These are phyloP conservation scores for Amylostereum areolatum DNA, from an alignment of 1,284 basidiomycete species.

Conservation along the genomic window DNA sequence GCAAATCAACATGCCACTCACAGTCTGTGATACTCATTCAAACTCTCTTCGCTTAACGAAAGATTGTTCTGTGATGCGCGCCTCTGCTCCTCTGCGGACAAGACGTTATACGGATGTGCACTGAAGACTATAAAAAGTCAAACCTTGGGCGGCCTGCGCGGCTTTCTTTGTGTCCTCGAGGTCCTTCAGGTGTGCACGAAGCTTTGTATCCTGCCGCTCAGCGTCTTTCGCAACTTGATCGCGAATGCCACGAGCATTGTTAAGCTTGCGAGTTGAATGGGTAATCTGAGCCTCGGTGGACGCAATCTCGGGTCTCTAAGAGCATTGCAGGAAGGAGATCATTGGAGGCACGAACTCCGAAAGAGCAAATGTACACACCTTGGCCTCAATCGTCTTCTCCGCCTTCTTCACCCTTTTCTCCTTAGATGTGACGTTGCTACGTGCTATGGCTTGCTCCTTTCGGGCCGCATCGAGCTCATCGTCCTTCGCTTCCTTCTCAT, in stretches of 20 bases:
- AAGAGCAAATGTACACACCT: conserved; percentile 38
- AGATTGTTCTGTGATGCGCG: conserved; percentile 70
- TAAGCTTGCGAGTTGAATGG: conserved; percentile 75
- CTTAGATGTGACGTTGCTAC: conserved; percentile 66
- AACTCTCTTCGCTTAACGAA: conserved; percentile 75
- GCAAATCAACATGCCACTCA: conserved; percentile 30
- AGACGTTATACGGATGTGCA: conserved; percentile 1
- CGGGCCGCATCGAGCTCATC: conserved; percentile 69
- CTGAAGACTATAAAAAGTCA: conserved; percentile 8
- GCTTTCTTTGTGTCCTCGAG: conserved; percentile 62
- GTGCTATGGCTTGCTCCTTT: conserved; percentile 74
- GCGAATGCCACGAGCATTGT: conserved; percentile 59
- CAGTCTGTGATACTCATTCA: conserved; percentile 86
- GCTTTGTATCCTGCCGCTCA: conserved; percentile 56
- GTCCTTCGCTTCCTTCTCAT: conserved; percentile 67
- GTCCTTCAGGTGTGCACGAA: conserved; percentile 58
- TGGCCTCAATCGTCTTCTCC: conserved; percentile 79
- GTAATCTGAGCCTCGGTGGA: conserved; percentile 82
- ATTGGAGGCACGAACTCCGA: background rate
- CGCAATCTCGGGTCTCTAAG: conserved; percentile 75
- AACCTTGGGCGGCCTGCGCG: conserved; percentile 76
- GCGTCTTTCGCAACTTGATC: conserved; percentile 69
- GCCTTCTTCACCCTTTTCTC: conserved; percentile 78
- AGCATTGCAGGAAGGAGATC: background rate
- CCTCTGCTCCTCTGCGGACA: conserved; percentile 64